Conservation (phyloP, 176 grass and related monocot genomes). For the Areca catechu region DNA sequence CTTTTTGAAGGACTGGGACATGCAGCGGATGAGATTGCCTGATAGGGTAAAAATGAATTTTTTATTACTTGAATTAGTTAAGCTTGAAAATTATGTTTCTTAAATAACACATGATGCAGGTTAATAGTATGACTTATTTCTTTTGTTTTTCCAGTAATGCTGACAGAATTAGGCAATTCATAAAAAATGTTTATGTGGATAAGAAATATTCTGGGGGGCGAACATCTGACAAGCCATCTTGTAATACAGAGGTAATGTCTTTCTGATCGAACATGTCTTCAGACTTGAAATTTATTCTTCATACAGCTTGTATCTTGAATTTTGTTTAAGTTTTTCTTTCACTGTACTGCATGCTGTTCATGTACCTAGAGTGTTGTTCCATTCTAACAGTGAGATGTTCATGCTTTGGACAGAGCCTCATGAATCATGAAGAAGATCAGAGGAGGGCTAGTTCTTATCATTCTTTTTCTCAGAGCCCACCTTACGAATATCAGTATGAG, state of each 20-base stretch:
- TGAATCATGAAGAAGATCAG: conserved; percentile 40
- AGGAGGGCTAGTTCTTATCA: conserved; percentile 82
- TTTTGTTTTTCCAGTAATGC: conserved; percentile 54
- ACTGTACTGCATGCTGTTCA: too few relatives aligned
- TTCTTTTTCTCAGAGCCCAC: conserved; percentile 96
- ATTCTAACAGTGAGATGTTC: conserved; percentile 18
- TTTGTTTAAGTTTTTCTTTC: too few relatives aligned
- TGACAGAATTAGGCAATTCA: conserved; percentile 91
- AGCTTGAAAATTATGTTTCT: too few relatives aligned
- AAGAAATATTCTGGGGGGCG: conserved; percentile 79
- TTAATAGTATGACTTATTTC: not conserved
- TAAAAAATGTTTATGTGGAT: conserved; percentile 89
- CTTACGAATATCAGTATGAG: conserved; percentile 93
- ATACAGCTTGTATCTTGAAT: too few relatives aligned
- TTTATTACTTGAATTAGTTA: conserved; percentile 2
- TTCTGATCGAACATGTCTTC: too few relatives aligned
- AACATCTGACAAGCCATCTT: conserved; percentile 37
- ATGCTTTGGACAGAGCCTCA: conserved; percentile 42
- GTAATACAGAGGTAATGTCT: conserved; percentile 45
- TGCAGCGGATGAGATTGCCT: conserved; percentile 90
- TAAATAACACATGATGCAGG: too few relatives aligned
- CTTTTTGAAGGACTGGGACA: conserved; percentile 87
- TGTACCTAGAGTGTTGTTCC: too few relatives aligned
- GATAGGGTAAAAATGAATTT: conserved; percentile 44
- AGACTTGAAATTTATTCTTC: too few relatives aligned